Conservation (phyloP, 83 land plant species). For the Picea engelmannii region DNA sequence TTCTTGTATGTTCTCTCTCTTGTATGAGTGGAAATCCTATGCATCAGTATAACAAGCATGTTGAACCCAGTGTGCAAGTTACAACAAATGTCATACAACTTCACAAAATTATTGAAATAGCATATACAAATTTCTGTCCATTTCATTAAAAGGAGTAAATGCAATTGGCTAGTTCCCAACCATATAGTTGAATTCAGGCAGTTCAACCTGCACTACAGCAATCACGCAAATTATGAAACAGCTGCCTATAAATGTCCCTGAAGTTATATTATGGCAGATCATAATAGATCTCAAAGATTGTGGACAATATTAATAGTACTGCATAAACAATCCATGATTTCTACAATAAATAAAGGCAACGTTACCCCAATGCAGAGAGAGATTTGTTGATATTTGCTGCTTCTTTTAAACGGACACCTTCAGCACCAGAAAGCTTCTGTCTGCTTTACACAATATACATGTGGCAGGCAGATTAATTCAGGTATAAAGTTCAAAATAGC, state of each 20-base stretch:
- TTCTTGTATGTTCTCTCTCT: too few relatives aligned
- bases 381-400: conserved; percentile 62
- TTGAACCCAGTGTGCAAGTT: too few relatives aligned
- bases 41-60: too few relatives aligned
- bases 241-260: not conserved
- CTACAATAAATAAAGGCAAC: not conserved
- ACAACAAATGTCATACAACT: too few relatives aligned
- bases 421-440: conserved; percentile 56
- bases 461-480: not conserved
- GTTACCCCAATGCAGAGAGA: conserved; percentile 57
- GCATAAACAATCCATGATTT: not conserved
- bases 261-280: not conserved
- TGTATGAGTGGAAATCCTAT: too few relatives aligned
- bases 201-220: not conserved
- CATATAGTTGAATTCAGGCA: too few relatives aligned
- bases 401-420: conserved; percentile 53
- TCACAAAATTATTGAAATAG: too few relatives aligned
- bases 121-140: too few relatives aligned
- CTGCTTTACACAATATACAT: conserved; percentile 16
- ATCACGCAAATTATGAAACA: not conserved
- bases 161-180: too few relatives aligned
- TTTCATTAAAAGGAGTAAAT: too few relatives aligned
- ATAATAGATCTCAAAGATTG: not conserved
- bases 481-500: not conserved
- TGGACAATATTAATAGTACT: not conserved